Base-by-base conservation (phyloP, 2,329 filamentous ascomycete genomes). In the Plectosphaerella plurivora region DNA sequence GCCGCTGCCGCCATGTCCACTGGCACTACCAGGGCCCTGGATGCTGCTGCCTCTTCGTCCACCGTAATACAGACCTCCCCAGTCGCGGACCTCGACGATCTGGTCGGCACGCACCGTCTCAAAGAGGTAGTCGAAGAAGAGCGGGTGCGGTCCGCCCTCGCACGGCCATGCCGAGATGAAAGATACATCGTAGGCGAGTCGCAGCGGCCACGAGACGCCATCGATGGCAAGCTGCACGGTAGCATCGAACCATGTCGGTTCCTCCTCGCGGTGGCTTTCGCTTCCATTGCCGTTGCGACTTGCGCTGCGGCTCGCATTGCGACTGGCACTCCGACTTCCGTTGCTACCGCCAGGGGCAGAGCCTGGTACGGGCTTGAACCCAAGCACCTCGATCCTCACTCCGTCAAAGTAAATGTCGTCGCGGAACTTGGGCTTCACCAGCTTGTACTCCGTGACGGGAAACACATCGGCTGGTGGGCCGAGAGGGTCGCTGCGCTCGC, bases 91-190 rank as follows among this genome's bases (percentile, higher is more conserved):
- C 37, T 78, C 75, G 16, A 89, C 78, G 4, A 91, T 74, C 57
- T 86, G 78, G 61, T 89, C 85, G 1, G 81, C 84, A 50, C 77
- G 75, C 39, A 87, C 77, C 1, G 74, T 68, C 48, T 75, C 75
- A 63, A 83, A 84, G 5, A 75, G 70, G 63, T 89, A 91, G 64
- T 89, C 87, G 64, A 85, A 87, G 67, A 88, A 91, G 6, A 91
- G 75, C 7, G 86, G 83, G 65, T 88, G 84, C 12, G 84, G 84
- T 0, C 83, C 83, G 24, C 76, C 73, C 0, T 75, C 74, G 65
- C 85, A 88, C 7, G 84, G 83, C 75, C 81, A 86, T 2, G 83
- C 82, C n/a, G 72, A 74, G 49, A 88, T 72, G 63, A 87, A 88
- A n/a, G 74, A 79, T 9, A 88, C 83, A 60, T 88, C 81, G 61